Evolutionary conservation across 139 green algal genomes (phyloP), one percentile per base, ranked within the genome.

Genomic region (Deuterostichococcus epilithicus): DNA sequence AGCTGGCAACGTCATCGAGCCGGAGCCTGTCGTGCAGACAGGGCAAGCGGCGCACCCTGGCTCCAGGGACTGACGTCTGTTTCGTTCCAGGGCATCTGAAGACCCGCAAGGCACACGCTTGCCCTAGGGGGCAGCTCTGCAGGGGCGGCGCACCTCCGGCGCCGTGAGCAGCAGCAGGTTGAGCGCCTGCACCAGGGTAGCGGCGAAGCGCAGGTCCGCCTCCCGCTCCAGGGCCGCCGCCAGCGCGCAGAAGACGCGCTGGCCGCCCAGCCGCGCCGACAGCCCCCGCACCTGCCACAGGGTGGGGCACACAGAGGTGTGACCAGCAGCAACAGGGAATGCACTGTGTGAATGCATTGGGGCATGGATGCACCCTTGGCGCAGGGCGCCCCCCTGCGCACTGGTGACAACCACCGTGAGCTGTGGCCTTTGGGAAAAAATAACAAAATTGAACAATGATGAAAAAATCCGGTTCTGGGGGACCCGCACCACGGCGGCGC

Each of bases 81-180:
- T n/a, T n/a, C n/a, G n/a, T n/a, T n/a, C n/a, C n/a, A n/a, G n/a
- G n/a, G n/a, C n/a, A n/a, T n/a, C n/a, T n/a, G n/a, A n/a, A n/a
- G n/a, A n/a, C n/a, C n/a, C n/a, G n/a, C n/a, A n/a, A n/a, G n/a
- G n/a, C n/a, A n/a, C n/a, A n/a, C n/a, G n/a, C n/a, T n/a, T n/a
- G n/a, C 8, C 42, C 13, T 52, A 13, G 8, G 42, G 8, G 42
- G 42, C 13, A 8, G 13, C 8, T 63, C 20, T 23, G 8, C 52
- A 13, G 5, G 26, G 52, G 52, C 8, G 3, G 3, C 82, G 32
- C 72, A 94, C 86, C 85, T 98, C 94, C 1, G 87, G 82, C n/a
- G 88, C 88, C 0, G 94, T 98, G 26, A 98, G 84, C 72, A 98
- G 84, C 71, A 98, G 95, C 32, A 98, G 86, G 82, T 96, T 96